Evolutionary conservation across 306 rosid species (phyloP).

Genomic region (Fragaria vesca): DNA sequence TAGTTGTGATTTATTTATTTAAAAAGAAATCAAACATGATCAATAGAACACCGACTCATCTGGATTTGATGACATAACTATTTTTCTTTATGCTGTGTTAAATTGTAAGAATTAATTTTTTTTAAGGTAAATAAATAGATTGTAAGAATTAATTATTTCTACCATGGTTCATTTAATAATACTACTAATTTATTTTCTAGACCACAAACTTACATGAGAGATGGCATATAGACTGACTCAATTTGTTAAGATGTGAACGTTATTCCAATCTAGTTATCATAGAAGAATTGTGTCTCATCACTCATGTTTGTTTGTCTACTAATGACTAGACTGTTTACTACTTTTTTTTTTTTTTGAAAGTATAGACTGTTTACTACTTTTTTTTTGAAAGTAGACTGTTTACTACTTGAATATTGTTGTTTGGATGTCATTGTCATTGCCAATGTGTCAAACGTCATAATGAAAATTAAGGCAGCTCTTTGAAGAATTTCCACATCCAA

Average conservation of each 20-base stretch:
- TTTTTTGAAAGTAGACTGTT: constrained; percentile 1
- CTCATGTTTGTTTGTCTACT: constrained; percentile 30
- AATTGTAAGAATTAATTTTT: too few relatives aligned
- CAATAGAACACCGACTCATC: too few relatives aligned
- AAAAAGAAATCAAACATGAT: too few relatives aligned
- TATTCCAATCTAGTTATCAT: not conserved
- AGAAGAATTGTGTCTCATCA: constrained; percentile 24
- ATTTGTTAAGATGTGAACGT: constrained; percentile 8
- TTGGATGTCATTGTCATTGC: constrained; percentile 38
- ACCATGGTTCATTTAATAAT: too few relatives aligned
- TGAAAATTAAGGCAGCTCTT: constrained; percentile 25
- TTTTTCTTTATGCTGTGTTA: too few relatives aligned
- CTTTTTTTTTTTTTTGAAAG: not conserved
- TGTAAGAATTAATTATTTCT: too few relatives aligned
- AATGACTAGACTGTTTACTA: constrained; percentile 31
- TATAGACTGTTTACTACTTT: too few relatives aligned
- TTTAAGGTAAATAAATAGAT: too few relatives aligned
- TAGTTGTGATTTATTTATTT: too few relatives aligned
- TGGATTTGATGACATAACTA: too few relatives aligned
- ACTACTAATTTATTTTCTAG: too few relatives aligned
- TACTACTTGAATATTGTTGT: constrained; percentile 30
- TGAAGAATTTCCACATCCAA: constrained; percentile 13
- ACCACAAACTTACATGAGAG: too few relatives aligned
- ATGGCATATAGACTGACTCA: not conserved
- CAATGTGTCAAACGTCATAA: constrained; percentile 35